These are phyloP conservation scores for Neurospora sp. DNA, from an alignment of 495 filamentous ascomycete species.

Conservation along the genomic window DNA sequence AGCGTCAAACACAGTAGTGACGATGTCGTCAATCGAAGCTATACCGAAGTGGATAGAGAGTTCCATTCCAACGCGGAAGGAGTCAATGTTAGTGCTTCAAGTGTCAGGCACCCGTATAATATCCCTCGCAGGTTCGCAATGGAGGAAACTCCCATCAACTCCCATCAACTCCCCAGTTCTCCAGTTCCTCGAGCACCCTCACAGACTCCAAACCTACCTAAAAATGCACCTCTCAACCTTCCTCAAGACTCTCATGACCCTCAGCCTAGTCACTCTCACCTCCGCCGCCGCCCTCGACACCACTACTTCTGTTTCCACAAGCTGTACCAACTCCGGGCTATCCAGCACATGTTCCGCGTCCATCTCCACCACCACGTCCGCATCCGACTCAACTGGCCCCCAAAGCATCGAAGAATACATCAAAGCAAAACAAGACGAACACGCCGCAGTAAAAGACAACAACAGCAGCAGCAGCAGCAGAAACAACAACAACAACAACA, in stretches of 20 bases:
- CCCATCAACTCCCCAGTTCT: neutral
- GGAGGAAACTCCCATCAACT: neutral
- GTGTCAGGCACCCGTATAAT: neutral
- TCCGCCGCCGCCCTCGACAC: neutral
- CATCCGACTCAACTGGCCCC: neutral
- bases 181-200: neutral
- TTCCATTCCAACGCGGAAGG: neutral
- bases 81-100: neutral
- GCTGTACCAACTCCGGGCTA: neutral
- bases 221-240: neutral
- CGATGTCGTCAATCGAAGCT: neutral
- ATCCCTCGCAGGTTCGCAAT: neutral
- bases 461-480: neutral
- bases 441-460: neutral
- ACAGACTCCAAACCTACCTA: neutral
- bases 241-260: neutral
- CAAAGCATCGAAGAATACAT: neutral
- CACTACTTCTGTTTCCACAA: neutral
- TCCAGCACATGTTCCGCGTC: neutral
- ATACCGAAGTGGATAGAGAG: no score
- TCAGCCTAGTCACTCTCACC: neutral
- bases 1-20: neutral
- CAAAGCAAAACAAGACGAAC: neutral
- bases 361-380: neutral
- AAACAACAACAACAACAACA: neutral